phyloP scores from a whole-genome alignment of 2,329 filamentous ascomycete genomes.

The Aspergillus piperis region DNA sequence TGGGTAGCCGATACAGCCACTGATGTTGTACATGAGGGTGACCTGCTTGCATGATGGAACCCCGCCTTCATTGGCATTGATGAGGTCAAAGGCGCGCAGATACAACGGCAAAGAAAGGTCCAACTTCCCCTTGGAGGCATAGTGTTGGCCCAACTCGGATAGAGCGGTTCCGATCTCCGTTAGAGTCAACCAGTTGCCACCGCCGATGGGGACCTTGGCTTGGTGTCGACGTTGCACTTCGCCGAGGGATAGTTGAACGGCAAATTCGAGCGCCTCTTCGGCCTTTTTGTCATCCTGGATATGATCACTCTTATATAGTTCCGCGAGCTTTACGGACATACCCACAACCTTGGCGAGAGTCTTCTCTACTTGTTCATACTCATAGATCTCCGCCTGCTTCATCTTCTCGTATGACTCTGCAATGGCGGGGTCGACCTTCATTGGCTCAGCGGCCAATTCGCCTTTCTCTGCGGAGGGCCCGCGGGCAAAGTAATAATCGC shows the following conservation, averaged over 20 bases:
- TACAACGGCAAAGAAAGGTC: slow-evolving; percentile 84
- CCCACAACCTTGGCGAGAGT: slow-evolving; percentile 73
- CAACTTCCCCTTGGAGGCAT: slow-evolving; percentile 71
- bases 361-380: slow-evolving; percentile 56
- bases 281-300: slow-evolving; percentile 73
- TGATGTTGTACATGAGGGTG: slow-evolving; percentile 65
- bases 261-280: slow-evolving; percentile 74
- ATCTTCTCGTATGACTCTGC: slow-evolving; percentile 26
- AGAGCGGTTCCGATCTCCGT: slow-evolving; percentile 39
- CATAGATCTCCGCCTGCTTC: slow-evolving; percentile 26
- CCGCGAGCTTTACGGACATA: slow-evolving; percentile 79
- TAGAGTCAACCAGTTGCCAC: slow-evolving; percentile 52
- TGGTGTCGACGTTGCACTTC: slow-evolving; percentile 70
- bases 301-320: slow-evolving; percentile 76
- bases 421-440: slow-evolving; percentile 22
- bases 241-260: slow-evolving; percentile 74
- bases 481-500: no score
- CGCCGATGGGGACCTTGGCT: slow-evolving; percentile 66
- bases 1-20: slow-evolving; percentile 48
- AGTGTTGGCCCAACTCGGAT: slow-evolving; percentile 71
- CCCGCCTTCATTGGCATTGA: slow-evolving; percentile 47
- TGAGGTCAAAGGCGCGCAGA: slow-evolving; percentile 76
- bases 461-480: slow-evolving; percentile 11
- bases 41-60: slow-evolving; percentile 72
- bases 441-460: slow-evolving; percentile 22